Percentiles rank a stretch among this genome's conserved stretches.
Evolutionary conservation across 495 filamentous ascomycete genomes (phyloP).

Genomic region (Aspergillus asperescens): DNA sequence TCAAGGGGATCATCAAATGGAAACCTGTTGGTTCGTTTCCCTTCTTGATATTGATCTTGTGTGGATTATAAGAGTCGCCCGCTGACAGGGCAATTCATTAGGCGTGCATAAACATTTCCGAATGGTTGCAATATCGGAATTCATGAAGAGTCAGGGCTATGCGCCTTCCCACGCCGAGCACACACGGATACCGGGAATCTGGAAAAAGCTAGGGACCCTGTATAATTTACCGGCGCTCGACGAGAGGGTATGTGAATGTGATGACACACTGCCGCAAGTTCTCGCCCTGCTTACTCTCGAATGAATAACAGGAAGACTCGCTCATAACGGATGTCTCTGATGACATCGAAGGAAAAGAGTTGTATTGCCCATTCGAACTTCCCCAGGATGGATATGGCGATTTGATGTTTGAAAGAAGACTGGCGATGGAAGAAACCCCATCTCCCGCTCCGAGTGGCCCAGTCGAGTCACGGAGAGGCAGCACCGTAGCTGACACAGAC

Average conservation of each 20-base stretch:
- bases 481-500: slow-evolving; percentile 50
- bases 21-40: slow-evolving; percentile 77
- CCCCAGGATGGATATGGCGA: slow-evolving; percentile 72
- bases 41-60: background rate
- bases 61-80: background rate
- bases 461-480: slow-evolving; percentile 38
- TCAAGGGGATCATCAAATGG: slow-evolving; percentile 86
- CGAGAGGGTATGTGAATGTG: slow-evolving; percentile 57
- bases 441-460: slow-evolving; percentile 52
- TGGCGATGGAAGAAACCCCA: slow-evolving; percentile 54
- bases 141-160: slow-evolving; percentile 82
- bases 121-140: slow-evolving; percentile 82
- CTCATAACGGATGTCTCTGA: slow-evolving; percentile 54
- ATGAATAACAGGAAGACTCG: slow-evolving; percentile 40
- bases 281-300: background rate
- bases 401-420: slow-evolving; percentile 61
- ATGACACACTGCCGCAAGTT: background rate
- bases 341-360: slow-evolving; percentile 53
- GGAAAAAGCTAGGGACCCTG: slow-evolving; percentile 75
- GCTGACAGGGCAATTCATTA: slow-evolving; percentile 29
- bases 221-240: slow-evolving; percentile 89
- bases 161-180: slow-evolving; percentile 61
- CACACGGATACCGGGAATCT: slow-evolving; percentile 84
- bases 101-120: slow-evolving; percentile 98
- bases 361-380: slow-evolving; percentile 67